A percentile compares a stretch with the other conserved stretches of the same genome.
Evolutionary conservation across 257 asterid genomes (phyloP).

Genomic region (Buddleja alternifolia): DNA sequence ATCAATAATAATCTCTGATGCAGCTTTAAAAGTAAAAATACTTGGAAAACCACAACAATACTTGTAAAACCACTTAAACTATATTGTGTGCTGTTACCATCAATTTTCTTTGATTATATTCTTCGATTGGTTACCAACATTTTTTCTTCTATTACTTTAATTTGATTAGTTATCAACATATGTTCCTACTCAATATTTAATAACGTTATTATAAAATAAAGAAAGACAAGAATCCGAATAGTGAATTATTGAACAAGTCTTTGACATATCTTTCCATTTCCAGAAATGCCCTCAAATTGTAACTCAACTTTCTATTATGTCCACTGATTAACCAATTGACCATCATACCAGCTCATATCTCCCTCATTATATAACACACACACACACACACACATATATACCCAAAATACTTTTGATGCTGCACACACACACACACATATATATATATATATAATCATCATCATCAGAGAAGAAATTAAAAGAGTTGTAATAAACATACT

Average conservation of each 20-base stretch:
- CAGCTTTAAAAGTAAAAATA: no score
- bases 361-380: neutral
- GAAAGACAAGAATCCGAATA: constrained; percentile 17
- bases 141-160: no score
- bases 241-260: constrained; percentile 20
- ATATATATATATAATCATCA: constrained; percentile 19
- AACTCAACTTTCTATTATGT: constrained; percentile 31
- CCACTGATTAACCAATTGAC: constrained; percentile 42
- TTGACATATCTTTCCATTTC: constrained; percentile 18
- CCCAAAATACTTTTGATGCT: neutral
- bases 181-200: neutral
- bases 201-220: neutral
- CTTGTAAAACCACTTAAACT: no score
- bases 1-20: no score
- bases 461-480: constrained; percentile 32
- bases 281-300: constrained; percentile 39
- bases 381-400: neutral
- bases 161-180: neutral
- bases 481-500: neutral
- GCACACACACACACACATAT: neutral
- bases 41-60: no score
- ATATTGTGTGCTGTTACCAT: no score
- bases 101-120: no score
- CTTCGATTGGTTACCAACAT: no score
- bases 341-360: constrained; percentile 34